phyloP scores from a whole-genome alignment of 208 protist species.

The Plasmodiophora brassicae region DNA sequence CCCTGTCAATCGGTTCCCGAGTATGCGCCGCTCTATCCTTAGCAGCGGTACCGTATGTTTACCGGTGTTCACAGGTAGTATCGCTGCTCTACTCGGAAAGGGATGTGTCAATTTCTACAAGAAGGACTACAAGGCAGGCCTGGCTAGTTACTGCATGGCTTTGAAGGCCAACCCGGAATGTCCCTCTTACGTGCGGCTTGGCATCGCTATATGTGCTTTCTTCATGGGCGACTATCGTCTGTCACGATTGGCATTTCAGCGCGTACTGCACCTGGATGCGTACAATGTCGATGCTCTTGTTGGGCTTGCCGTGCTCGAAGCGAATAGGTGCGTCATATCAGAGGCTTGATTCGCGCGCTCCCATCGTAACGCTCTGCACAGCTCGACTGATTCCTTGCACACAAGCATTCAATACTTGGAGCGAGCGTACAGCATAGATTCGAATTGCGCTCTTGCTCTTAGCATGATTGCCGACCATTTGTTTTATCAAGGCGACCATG shows the following conservation, averaged over 20 bases:
- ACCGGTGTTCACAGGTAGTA: not conserved
- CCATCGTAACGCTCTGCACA: no score
- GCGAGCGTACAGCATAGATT: not conserved
- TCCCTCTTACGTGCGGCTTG: not conserved
- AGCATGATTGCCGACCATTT: slow-evolving; percentile 10
- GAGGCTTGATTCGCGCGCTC: no score
- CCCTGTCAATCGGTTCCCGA: not conserved
- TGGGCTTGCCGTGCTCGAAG: not conserved
- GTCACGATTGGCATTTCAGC: not conserved
- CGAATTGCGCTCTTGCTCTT: not conserved
- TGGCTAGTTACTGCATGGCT: not conserved
- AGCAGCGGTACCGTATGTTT: not conserved
- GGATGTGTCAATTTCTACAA: slow-evolving; percentile 5
- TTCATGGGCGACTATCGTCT: not conserved
- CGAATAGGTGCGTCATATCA: not conserved
- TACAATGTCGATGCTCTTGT: slow-evolving; percentile 5
- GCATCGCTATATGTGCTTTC: not conserved
- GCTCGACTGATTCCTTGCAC: not conserved
- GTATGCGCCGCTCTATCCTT: not conserved
- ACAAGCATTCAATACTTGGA: not conserved
- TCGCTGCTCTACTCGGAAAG: slow-evolving; percentile 30
- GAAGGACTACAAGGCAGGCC: slow-evolving; percentile 14
- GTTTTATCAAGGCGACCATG: slow-evolving; percentile 25
- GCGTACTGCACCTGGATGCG: not conserved
- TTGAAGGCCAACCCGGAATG: slow-evolving; percentile 3